Conservation (phyloP, 2,329 filamentous ascomycete species). For the Trichophyton benhamiae region DNA sequence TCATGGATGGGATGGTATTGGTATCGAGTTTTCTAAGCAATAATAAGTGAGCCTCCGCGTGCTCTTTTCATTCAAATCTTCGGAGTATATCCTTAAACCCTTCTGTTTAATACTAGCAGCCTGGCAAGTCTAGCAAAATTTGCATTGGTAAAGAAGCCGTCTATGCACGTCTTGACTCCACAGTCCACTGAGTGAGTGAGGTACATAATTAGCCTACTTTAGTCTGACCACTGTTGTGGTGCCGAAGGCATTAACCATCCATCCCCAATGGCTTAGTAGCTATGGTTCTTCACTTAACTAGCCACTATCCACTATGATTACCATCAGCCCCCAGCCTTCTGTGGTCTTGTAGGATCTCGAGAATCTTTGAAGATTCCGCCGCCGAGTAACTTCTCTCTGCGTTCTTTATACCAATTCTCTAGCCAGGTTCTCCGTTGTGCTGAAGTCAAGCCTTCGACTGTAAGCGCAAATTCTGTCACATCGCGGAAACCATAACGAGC, state of each 20-base stretch:
- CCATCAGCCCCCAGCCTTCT: not conserved
- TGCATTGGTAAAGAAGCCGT: not conserved
- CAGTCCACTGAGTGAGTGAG: too few species aligned
- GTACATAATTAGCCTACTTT: too few species aligned
- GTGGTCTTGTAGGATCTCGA: not conserved
- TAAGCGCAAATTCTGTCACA: slow-evolving; percentile 72
- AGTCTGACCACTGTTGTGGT: too few species aligned
- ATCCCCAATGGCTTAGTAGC: too few species aligned
- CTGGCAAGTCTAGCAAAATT: too few species aligned
- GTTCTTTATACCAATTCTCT: slow-evolving; percentile 63
- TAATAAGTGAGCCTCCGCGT: not conserved
- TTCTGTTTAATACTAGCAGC: not conserved
- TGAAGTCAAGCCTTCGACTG: slow-evolving; percentile 84
- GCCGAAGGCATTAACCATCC: too few species aligned
- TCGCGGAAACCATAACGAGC: slow-evolving; percentile 61
- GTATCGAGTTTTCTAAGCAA: not conserved
- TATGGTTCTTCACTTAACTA: not conserved
- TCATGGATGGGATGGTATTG: slow-evolving; percentile 2
- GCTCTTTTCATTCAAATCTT: not conserved
- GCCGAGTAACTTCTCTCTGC: slow-evolving; percentile 41
- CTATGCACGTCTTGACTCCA: too few species aligned
- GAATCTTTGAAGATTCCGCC: slow-evolving; percentile 1
- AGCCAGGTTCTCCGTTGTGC: slow-evolving; percentile 66
- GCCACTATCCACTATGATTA: not conserved
- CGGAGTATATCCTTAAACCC: not conserved